phyloP scores from a whole-genome alignment of 768 basidiomycete genomes.

The Leccinum olivaceopallidum region DNA sequence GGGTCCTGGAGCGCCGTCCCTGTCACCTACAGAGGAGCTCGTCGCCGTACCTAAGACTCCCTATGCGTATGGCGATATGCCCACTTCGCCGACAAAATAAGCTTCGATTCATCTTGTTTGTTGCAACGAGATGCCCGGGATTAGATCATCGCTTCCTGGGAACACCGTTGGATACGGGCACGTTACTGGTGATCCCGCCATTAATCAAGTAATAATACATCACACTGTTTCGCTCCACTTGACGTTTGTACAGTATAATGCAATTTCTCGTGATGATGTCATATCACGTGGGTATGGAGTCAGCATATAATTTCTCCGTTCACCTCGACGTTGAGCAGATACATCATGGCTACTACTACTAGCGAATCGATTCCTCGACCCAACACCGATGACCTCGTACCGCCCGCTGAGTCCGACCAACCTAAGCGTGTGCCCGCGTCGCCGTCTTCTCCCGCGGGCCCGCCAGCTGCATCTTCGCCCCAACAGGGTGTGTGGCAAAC shows the following conservation, averaged over 20 bases:
- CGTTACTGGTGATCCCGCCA: neutral
- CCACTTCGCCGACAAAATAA: neutral
- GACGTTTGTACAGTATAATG: neutral
- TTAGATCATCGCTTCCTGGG: neutral
- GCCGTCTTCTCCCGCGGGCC: constrained; percentile 28
- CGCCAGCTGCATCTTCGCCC: constrained; percentile 29
- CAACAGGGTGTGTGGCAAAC: constrained; percentile 33
- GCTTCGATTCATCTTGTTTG: neutral
- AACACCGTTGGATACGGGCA: neutral
- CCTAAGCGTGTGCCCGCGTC: constrained; percentile 1
- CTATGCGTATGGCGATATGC: neutral
- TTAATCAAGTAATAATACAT: neutral
- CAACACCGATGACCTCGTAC: neutral
- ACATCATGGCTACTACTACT: constrained; percentile 6
- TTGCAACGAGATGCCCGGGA: neutral
- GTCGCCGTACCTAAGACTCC: constrained; percentile 11
- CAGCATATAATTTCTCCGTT: constrained; percentile 2
- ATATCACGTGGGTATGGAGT: constrained; percentile 21
- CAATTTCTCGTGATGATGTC: constrained; percentile 18
- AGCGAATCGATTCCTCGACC: constrained; percentile 3
- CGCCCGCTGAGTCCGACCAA: constrained; percentile 5
- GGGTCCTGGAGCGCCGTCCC: constrained; percentile 15
- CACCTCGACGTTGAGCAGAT: neutral
- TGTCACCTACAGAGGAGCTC: constrained; percentile 29
- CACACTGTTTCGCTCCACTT: neutral